Conservation (phyloP, 345 rosid species). For the Sisymbrium irio region DNA sequence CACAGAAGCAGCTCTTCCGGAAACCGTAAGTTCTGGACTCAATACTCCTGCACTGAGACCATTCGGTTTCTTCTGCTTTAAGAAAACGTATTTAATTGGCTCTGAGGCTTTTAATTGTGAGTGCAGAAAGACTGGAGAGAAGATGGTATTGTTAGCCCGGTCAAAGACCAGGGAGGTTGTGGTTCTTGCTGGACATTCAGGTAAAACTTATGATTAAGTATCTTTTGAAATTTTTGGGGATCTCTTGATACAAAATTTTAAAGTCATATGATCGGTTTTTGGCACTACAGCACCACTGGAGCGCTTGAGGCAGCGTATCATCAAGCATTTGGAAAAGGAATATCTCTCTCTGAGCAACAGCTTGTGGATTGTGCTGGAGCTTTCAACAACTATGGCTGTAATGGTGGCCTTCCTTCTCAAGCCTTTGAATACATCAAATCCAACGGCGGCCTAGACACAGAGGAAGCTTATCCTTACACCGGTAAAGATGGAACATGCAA, state of each 20-base stretch:
- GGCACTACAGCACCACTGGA: conserved; percentile 75
- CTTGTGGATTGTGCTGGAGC: conserved; percentile 97
- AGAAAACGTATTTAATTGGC: background rate
- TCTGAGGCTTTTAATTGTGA: background rate
- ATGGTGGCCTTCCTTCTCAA: conserved; percentile 95
- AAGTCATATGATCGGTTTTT: background rate
- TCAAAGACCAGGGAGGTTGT: conserved; percentile 88
- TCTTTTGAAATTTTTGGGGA: background rate
- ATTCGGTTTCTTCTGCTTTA: background rate
- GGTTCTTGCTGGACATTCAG: conserved; percentile 99
- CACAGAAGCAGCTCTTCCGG: conserved; percentile 55
- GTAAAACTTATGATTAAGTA: conserved; percentile 31
- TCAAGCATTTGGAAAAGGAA: conserved; percentile 81
- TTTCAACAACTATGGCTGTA: conserved; percentile 85
- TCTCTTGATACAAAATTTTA: background rate
- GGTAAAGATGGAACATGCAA: conserved; percentile 66
- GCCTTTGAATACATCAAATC: conserved; percentile 92
- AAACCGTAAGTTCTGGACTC: conserved; percentile 35
- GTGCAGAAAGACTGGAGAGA: conserved; percentile 94
- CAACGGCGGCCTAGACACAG: conserved; percentile 95
- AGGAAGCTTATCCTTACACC: conserved; percentile 80
- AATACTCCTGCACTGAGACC: background rate
- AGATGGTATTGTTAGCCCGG: conserved; percentile 79
- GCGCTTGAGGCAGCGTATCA: conserved; percentile 98
- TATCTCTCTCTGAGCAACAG: conserved; percentile 93